Conservation (phyloP, 2,329 filamentous ascomycete species). For the Aspergillus niger region DNA sequence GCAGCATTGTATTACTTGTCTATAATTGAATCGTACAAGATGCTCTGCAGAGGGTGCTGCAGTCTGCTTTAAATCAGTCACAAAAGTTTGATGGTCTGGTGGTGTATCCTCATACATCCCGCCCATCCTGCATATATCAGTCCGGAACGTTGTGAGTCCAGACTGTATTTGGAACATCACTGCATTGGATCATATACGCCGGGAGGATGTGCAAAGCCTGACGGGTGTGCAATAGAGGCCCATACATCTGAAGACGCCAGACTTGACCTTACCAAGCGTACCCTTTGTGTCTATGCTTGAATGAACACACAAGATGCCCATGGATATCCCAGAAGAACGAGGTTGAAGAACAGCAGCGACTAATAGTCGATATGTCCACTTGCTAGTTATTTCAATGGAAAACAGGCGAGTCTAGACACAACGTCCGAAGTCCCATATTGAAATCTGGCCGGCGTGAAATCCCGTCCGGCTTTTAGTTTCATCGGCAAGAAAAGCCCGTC, state of each 20-base stretch:
- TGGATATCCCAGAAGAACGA: background rate
- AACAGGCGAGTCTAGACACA: background rate
- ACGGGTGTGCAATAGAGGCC: background rate
- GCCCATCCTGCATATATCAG: background rate
- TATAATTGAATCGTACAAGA: no score
- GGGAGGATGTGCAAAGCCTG: background rate
- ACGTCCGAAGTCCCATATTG: background rate
- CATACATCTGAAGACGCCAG: background rate
- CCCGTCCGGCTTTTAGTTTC: background rate
- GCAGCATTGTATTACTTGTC: no score
- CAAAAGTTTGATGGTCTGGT: no score
- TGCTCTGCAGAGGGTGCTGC: no score
- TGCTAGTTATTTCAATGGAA: background rate
- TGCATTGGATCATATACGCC: background rate
- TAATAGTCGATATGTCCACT: background rate
- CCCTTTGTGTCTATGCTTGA: no score
- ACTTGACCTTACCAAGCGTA: background rate
- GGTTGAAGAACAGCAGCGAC: background rate
- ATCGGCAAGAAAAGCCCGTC: background rate
- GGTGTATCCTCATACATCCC: background rate
- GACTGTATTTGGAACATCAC: background rate
- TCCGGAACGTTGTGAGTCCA: background rate
- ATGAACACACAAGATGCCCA: no score
- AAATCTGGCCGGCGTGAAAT: background rate
- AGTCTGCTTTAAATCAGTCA: no score